phyloP scores from a whole-genome alignment of 2,329 filamentous ascomycete species.

The Cladophialophora yegresii region DNA sequence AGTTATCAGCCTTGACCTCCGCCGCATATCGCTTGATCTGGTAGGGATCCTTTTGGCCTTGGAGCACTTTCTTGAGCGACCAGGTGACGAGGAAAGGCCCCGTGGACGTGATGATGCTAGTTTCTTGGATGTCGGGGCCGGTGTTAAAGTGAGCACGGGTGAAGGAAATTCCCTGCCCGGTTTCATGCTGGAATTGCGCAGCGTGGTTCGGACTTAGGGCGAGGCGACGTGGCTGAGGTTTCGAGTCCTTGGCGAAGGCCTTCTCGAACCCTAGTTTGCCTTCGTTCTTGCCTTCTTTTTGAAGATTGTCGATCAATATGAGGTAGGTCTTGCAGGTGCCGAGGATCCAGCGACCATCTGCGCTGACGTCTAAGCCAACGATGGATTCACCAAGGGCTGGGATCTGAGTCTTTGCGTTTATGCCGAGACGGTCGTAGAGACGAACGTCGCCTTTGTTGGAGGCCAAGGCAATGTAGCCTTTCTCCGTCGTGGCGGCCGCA shows the following conservation, averaged over 20 bases:
- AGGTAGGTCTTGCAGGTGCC: conserved; percentile 94
- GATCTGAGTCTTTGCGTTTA: conserved; percentile 96
- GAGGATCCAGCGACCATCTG: conserved; percentile 92
- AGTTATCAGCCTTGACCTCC: conserved; percentile 96
- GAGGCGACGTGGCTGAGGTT: conserved; percentile 88
- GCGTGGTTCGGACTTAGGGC: conserved; percentile 88
- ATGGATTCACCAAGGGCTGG: conserved; percentile 94
- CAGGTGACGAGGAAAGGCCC: conserved; percentile 97
- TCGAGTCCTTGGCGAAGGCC: conserved; percentile 85
- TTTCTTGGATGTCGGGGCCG: conserved; percentile 76
- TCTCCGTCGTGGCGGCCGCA: conserved; percentile 87
- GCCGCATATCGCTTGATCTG: conserved; percentile 95
- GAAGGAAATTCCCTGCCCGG: conserved; percentile 80
- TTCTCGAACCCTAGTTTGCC: conserved; percentile 98
- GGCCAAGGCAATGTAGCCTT: conserved; percentile 94
- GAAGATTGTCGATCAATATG: conserved; percentile 85
- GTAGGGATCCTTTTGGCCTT: conserved; percentile 81
- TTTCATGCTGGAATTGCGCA: conserved; percentile 96
- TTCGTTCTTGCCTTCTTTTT: conserved; percentile 92
- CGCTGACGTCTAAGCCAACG: conserved; percentile 90
- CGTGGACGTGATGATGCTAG: conserved; percentile 93
- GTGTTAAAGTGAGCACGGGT: conserved; percentile 94
- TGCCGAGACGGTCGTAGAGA: conserved; percentile 91
- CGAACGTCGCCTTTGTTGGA: conserved; percentile 98
- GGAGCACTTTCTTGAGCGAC: conserved; percentile 86